Base-by-base conservation (phyloP, 1,284 basidiomycete species). In the Boletus subluridellus region DNA sequence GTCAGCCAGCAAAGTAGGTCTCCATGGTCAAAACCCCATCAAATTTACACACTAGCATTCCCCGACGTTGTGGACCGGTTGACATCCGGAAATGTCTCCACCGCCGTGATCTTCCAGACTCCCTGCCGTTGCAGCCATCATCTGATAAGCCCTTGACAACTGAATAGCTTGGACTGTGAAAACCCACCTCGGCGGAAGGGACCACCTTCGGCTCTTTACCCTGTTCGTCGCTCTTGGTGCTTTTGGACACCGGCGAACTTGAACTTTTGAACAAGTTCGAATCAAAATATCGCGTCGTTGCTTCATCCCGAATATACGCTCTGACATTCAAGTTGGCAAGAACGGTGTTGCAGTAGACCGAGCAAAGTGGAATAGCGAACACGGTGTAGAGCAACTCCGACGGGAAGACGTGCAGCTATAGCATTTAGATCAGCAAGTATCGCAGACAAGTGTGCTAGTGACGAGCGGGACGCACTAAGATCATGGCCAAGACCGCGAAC, bases 251-350 rank as follows among this genome's bases (percentile, higher is more conserved):
- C 0, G 15, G 45, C 1, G 10, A 41, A 26, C 7, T 24, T 10
- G 48, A 35, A 21, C 14, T 34, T 4, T 6, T 4, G n/a, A 44
- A 15, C 41, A 39, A 0, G 17, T 47, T 44, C 4, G 4, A 0
- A 3, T 37, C 9, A 34, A 6, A 0, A 12, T 38, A 15, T 24
- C 9, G 9, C 5, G 12, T 14, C 28, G 8, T 30, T 30, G 8
- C 28, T 41, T 42, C 47, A 11, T 46, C 59, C 1, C 47, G 45
- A 24, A 66, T 24, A 37, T 65, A 65, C 7, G 8, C 28, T 49
- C 50, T 51, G 8, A 41, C 51, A 5, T 67, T 65, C 49, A 65
- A 15, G 35, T 66, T 63, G 37, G 60, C 63, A 9, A 65, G 60
- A 1, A 65, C 21, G 8, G 55, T 62, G 42, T 67, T 63, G 8